phyloP scores from a whole-genome alignment of 805 yeast genomes.

The Ogataea ganodermae region DNA sequence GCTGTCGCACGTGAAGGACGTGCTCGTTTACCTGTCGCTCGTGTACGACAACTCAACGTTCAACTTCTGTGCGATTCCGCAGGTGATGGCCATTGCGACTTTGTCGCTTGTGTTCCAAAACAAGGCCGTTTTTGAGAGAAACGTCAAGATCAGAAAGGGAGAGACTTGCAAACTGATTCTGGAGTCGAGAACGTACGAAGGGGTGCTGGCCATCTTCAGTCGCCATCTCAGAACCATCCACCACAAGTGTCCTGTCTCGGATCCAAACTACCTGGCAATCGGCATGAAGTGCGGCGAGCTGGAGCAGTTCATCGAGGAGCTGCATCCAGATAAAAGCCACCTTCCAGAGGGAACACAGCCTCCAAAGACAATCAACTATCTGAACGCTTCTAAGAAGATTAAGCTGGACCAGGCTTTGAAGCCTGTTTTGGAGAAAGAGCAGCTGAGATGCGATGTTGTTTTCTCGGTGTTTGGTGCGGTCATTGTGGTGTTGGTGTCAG shows the following conservation, averaged over 20 bases:
- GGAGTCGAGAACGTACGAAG: constrained; percentile 70
- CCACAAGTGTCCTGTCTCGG: constrained; percentile 73
- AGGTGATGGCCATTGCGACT: constrained; percentile 98
- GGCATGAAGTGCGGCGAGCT: constrained; percentile 86
- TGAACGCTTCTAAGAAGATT: constrained; percentile 47
- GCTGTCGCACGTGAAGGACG: constrained; percentile 74
- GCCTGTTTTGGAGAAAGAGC: constrained; percentile 22
- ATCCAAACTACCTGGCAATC: constrained; percentile 82
- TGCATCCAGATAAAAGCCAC: constrained; percentile 59
- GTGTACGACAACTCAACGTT: constrained; percentile 81
- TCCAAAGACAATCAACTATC: constrained; percentile 48
- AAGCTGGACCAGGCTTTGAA: constrained; percentile 36
- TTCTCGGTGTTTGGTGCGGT: constrained; percentile 26
- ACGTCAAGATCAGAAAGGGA: constrained; percentile 90
- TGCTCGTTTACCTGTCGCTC: constrained; percentile 70
- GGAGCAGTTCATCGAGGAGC: constrained; percentile 80
- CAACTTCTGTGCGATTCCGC: constrained; percentile 96
- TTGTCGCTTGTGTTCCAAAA: constrained; percentile 84
- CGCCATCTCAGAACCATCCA: constrained; percentile 75
- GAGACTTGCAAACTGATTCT: constrained; percentile 77
- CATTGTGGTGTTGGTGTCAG: constrained; percentile 13
- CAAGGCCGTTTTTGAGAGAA: constrained; percentile 63
- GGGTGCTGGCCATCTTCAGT: constrained; percentile 76
- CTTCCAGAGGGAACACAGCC: constrained; percentile 55
- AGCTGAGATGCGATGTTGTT: constrained; percentile 13